Percentiles rank a stretch among this genome's conserved stretches.
Conservation (phyloP, 2,329 filamentous ascomycete genomes). For the Aspergillus sp. region DNA sequence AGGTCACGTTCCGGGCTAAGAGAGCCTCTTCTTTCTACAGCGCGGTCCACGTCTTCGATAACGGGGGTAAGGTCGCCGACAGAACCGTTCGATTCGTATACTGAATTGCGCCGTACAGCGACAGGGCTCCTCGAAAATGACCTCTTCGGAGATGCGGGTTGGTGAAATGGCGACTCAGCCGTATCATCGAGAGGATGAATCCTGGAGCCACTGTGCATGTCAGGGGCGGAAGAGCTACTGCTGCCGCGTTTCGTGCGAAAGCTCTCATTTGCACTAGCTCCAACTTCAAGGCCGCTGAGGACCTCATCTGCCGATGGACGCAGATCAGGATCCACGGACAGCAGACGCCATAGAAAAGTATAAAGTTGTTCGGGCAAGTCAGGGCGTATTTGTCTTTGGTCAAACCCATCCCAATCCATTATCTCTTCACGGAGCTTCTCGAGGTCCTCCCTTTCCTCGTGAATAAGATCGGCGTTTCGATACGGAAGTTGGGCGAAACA, state of each 20-base stretch:
- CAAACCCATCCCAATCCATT: slow-evolving; percentile 80
- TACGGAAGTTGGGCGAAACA: slow-evolving; percentile 92
- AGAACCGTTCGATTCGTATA: slow-evolving; percentile 25
- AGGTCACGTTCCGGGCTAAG: slow-evolving; percentile 31
- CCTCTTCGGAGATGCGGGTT: slow-evolving; percentile 30
- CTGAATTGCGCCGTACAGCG: slow-evolving; percentile 26
- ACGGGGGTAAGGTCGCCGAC: slow-evolving; percentile 16
- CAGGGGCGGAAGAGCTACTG: slow-evolving; percentile 30
- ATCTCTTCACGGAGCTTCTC: slow-evolving; percentile 85
- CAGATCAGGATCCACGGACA: slow-evolving; percentile 73
- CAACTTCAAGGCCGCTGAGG: slow-evolving; percentile 71
- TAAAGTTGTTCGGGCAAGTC: slow-evolving; percentile 88
- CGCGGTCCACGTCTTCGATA: slow-evolving; percentile 13
- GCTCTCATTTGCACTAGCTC: slow-evolving; percentile 52
- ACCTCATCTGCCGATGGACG: slow-evolving; percentile 87
- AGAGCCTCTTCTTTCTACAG: slow-evolving; percentile 19
- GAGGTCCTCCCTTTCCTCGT: slow-evolving; percentile 90
- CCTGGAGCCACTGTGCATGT: slow-evolving; percentile 33
- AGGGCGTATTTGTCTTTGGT: slow-evolving; percentile 71
- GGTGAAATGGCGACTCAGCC: slow-evolving; percentile 24
- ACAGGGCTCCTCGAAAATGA: slow-evolving; percentile 21
- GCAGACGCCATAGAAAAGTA: slow-evolving; percentile 73
- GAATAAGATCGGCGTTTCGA: slow-evolving; percentile 73
- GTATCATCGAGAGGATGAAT: slow-evolving; percentile 44
- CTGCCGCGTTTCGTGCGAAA: slow-evolving; percentile 39